Base-by-base conservation (phyloP, 352 stramenopile genomes). In the Phytopythium boreale region DNA sequence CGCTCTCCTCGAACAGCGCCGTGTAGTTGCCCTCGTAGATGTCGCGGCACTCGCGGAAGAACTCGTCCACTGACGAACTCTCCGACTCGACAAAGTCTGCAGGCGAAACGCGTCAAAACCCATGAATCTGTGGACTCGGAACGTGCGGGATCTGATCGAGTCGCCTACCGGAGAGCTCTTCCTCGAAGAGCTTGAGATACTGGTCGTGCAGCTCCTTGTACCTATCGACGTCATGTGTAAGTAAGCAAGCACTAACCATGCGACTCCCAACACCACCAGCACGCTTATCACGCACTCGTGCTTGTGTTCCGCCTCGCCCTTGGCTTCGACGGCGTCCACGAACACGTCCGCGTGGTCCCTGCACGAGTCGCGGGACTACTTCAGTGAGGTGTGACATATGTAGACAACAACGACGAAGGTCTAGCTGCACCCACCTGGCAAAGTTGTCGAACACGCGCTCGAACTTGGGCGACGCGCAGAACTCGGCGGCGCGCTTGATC, bases 371-470 rank as follows among this genome's bases (percentile, higher is more conserved):
- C 26, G 6, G 31, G 7, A 19, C n/a, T 52, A 49, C 15, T 59
- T 59, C 22, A 64, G n/a, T 39, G 34, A 39, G 34, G 7, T 14
- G 10, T 7, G 34, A 14, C 34, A 56, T 15, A 5, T 29, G 2
- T 19, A 27, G 24, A 47, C 59, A n/a, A 56, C 12, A 20, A 31
- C 29, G 41, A 44, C 17, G 11, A 31, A 56, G 22, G 10, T 26
- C 2, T n/a, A n/a, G n/a, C n/a, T n/a, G n/a, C n/a, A n/a, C n/a
- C n/a, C n/a, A 89, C 84, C 80, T 75, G 39, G 84, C 81, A 61
- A 92, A 92, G 64, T 88, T 69, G 59, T 92, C 84, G 66, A 92
- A 92, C 51, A 88, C 68, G 46, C 79, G 79, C 71, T 93, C 80
- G 47, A 93, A 89, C 71, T 88, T 88, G 56, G 84, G 75, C 34